Evolutionary conservation across 179 eudicot genomes (phyloP).

Genomic region (Spergularia azorica): DNA sequence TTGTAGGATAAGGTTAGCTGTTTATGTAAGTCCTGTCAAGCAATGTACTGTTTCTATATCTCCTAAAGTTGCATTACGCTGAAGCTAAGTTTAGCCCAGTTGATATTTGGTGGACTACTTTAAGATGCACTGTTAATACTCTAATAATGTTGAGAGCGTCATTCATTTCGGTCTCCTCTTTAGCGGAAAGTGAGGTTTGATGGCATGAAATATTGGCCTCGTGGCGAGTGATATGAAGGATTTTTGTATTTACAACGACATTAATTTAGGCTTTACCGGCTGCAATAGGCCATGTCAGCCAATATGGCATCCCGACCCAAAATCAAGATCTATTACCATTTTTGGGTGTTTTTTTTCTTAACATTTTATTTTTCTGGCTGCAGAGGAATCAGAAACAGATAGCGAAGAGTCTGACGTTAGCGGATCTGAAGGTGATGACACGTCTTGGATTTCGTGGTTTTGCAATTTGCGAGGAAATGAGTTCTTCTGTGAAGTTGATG

Average conservation of each 20-base stretch:
- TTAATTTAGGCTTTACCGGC: too few relatives aligned
- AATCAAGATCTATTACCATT: too few relatives aligned
- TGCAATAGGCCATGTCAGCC: too few relatives aligned
- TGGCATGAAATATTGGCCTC: too few relatives aligned
- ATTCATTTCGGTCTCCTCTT: background rate
- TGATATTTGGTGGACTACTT: too few relatives aligned
- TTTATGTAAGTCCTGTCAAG: background rate
- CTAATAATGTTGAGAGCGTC: background rate
- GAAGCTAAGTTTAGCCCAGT: background rate
- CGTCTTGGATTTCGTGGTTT: slow-evolving; percentile 80
- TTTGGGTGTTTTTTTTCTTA: background rate
- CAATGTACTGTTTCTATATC: background rate
- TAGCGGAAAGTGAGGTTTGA: background rate
- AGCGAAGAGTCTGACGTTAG: slow-evolving; percentile 75
- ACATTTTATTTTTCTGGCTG: slow-evolving; percentile 5
- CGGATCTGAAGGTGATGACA: slow-evolving; percentile 57
- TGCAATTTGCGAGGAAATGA: slow-evolving; percentile 74
- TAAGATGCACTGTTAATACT: background rate
- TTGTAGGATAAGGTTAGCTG: background rate
- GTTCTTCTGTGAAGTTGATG: slow-evolving; percentile 75
- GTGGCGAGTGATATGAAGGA: too few relatives aligned
- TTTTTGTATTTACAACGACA: too few relatives aligned
- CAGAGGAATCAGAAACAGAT: slow-evolving; percentile 72
- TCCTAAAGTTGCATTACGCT: background rate
- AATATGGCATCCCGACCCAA: too few relatives aligned